These are phyloP conservation scores for Platanthera zijinensis DNA, from an alignment of 106 monocot species.

Conservation along the genomic window DNA sequence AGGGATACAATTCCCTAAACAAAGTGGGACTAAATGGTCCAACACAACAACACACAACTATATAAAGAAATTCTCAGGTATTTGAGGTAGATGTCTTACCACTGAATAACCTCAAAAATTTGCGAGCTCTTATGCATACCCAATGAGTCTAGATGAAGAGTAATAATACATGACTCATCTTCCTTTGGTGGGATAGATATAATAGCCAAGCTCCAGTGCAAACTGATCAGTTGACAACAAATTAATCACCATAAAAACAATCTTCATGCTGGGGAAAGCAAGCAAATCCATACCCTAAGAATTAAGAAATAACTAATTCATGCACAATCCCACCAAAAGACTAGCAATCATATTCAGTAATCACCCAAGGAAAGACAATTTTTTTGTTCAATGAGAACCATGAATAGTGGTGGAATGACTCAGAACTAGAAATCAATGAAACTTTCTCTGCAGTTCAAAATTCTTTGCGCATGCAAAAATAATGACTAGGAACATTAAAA, in stretches of 20 bases:
- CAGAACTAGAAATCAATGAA: neutral
- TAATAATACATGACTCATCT: constrained; percentile 68
- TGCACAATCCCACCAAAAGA: neutral
- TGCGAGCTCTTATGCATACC: constrained; percentile 47
- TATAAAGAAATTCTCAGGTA: neutral
- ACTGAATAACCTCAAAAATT: constrained; percentile 42
- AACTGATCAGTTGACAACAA: constrained; percentile 29
- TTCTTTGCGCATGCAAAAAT: neutral
- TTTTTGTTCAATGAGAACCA: neutral
- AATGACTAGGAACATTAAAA: neutral
- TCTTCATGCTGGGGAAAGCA: neutral
- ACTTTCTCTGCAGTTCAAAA: neutral
- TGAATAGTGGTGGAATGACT: neutral
- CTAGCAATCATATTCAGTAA: too few species aligned
- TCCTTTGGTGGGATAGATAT: constrained; percentile 80
- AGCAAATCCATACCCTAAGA: neutral
- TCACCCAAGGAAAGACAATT: too few species aligned
- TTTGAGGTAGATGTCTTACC: constrained; percentile 7
- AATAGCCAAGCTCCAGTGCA: constrained; percentile 95
- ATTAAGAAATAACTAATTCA: constrained; percentile 5
- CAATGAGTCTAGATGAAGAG: constrained; percentile 96
- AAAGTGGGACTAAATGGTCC: neutral
- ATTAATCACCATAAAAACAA: neutral
- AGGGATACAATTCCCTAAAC: too few species aligned
- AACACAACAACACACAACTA: neutral